Evolutionary conservation across 306 rosid species (phyloP).

Genomic region (Cucurbita pepo): DNA sequence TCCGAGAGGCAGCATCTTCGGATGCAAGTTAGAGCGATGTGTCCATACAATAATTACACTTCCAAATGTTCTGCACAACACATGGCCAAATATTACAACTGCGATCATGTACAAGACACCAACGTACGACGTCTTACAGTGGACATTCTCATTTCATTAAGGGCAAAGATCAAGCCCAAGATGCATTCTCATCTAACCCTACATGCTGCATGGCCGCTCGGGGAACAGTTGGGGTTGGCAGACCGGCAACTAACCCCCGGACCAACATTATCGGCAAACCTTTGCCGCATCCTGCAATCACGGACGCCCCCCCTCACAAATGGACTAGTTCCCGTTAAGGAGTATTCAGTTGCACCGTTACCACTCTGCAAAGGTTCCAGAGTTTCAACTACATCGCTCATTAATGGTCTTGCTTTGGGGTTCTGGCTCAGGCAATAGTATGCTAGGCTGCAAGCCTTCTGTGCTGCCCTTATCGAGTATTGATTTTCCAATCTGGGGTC

Average conservation of each 20-base stretch:
- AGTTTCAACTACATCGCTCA: constrained; percentile 98
- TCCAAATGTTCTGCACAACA: background rate
- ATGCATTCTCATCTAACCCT: constrained; percentile 63
- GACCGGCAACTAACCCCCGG: constrained; percentile 74
- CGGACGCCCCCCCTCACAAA: constrained; percentile 55
- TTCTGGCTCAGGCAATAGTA: constrained; percentile 96
- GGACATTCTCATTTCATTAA: background rate
- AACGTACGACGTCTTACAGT: background rate
- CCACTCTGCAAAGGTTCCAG: constrained; percentile 87
- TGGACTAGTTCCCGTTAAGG: constrained; percentile 30
- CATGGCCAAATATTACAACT: constrained; percentile 4
- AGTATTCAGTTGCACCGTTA: constrained; percentile 37
- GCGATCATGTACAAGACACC: background rate
- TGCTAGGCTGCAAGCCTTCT: constrained; percentile 98
- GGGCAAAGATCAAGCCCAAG: background rate
- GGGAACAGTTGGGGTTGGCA: constrained; percentile 77
- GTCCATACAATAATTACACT: constrained; percentile 1
- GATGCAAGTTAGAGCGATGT: background rate
- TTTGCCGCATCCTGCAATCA: constrained; percentile 54
- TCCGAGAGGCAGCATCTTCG: background rate
- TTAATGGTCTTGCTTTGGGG: constrained; percentile 98
- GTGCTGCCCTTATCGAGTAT: constrained; percentile 91
- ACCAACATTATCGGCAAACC: constrained; percentile 61
- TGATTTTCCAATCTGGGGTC: constrained; percentile 92
- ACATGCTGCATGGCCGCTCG: constrained; percentile 65